Evolutionary conservation across 2,329 filamentous ascomycete genomes (phyloP), one percentile per base, ranked within the genome.

Genomic region (Penicillium sp.): DNA sequence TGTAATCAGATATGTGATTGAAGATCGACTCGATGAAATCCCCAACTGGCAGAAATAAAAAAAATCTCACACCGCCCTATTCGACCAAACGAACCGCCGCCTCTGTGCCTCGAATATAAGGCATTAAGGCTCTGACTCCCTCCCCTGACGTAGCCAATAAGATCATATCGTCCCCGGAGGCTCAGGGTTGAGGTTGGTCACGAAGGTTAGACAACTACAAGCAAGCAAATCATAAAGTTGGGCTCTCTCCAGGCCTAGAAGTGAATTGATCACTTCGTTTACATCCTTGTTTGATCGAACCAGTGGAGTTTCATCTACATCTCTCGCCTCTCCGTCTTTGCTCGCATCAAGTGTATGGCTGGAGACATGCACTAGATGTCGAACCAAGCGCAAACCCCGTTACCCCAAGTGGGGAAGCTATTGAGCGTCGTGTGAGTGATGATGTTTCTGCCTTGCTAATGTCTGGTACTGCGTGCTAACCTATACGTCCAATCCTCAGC

Each of bases 341-440:
- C 59, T 61, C 56, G 58, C 58, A 56, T 63, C 63, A 54, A 60
- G 63, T 67, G 61, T 67, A 71, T 72, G 70, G 65, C 62, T 57
- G 66, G 65, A 63, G 65, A 65, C 61, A 68, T 70, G 61, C 63
- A 64, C 63, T 72, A 74, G 65, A 75, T 75, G 73, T 72, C 73
- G 66, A 70, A 69, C 55, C 65, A 69, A 67, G 66, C 70, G 62
- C 66, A 68, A 53, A 67, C 66, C 58, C 64, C 68, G 51, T 66
- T 72, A 58, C 66, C 73, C 63, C 67, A 75, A 50, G 70, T 74
- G 50, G 76, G 75, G 66, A 75, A 72, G 64, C 72, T 78, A 52
- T 70, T 78, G 63, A 78, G 74, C 64, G 73, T 78, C 52, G 72
- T 78, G 74, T 76, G 67, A 65, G 73, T 67, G 45, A 8, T 26